Base-by-base conservation (phyloP, 306 rosid species). In the Styphnolobium japonicum region DNA sequence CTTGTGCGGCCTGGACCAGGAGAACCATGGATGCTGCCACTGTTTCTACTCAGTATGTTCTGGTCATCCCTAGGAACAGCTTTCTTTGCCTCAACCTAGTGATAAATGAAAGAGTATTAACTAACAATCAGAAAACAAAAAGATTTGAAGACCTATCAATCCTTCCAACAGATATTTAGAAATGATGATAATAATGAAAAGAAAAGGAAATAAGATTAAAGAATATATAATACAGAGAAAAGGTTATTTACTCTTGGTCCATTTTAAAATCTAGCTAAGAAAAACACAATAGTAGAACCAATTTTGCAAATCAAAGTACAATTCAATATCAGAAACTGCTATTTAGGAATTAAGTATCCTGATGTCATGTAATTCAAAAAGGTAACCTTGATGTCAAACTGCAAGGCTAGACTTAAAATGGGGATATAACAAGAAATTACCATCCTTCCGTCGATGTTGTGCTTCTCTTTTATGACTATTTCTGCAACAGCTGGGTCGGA, bases 41-140 rank as follows among this genome's bases (percentile, higher is more conserved):
- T 87, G 86, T 31, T 91, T 87, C 99, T 93, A 76, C 81, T 90
- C 82, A 91, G 69, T 67, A 87, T 85, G 81, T 89, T 93, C 87
- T 91, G 99, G 80, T 96, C 99, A 78, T 96, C 98, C 86, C 98
- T 84, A 16, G 99, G 99, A 84, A 96, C 98, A 56, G 98, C 99
- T 90, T 90, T 96, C 87, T 96, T 95, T 1, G 98, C 98, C 85
- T 96, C 99, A 83, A 96, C 98, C 99, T 96, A 84, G 43, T 56
- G 31, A 83, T 62, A 84, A 58, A 80, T 31, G 55, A 37, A 76
- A 68, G 73, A 81, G 63, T 22, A 43, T 52, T 19, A 49, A 80
- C 66, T 21, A 62, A 75, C 61, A 60, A 39, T 71, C 42, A 46
- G 2, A 4, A 15, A 71, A 74, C 48, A 39, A 19, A 65, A 36